These are phyloP conservation scores for Tolypocladium amazonense DNA, from an alignment of 2,329 filamentous ascomycete genomes.

Conservation along the genomic window DNA sequence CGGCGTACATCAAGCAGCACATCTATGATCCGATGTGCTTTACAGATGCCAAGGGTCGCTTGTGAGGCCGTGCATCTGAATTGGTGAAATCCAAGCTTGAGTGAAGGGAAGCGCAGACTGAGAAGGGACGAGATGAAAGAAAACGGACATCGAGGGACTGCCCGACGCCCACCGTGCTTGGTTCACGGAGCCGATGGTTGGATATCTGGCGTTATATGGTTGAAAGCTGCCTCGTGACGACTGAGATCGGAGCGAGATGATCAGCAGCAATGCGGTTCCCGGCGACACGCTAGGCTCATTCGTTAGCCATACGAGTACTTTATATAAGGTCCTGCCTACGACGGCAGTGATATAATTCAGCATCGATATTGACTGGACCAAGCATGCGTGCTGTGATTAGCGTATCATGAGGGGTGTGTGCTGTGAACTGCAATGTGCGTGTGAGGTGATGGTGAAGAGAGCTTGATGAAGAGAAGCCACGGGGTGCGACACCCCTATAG, in stretches of 20 bases:
- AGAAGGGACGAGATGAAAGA: neutral
- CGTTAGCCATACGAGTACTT: neutral
- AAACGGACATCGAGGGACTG: neutral
- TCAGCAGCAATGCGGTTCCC: neutral
- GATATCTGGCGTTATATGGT: conserved; percentile 1
- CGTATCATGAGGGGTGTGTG: neutral
- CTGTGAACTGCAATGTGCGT: neutral
- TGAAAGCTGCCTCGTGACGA: neutral
- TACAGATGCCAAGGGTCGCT: conserved; percentile 20
- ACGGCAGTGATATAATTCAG: neutral
- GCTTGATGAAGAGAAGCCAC: neutral
- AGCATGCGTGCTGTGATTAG: neutral
- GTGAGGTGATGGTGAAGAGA: neutral
- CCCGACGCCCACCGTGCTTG: neutral
- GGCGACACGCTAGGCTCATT: conserved; percentile 1
- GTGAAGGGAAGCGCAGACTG: neutral
- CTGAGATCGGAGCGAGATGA: neutral
- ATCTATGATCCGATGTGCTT: conserved; percentile 49
- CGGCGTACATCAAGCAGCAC: conserved; percentile 46
- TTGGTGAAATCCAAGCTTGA: neutral
- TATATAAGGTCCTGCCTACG: neutral
- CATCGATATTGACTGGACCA: neutral
- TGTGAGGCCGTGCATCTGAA: conserved; percentile 12
- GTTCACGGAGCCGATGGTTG: neutral
- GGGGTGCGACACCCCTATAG: neutral